Conservation (phyloP, 768 basidiomycete species). For the Gymnopilus junonius region DNA sequence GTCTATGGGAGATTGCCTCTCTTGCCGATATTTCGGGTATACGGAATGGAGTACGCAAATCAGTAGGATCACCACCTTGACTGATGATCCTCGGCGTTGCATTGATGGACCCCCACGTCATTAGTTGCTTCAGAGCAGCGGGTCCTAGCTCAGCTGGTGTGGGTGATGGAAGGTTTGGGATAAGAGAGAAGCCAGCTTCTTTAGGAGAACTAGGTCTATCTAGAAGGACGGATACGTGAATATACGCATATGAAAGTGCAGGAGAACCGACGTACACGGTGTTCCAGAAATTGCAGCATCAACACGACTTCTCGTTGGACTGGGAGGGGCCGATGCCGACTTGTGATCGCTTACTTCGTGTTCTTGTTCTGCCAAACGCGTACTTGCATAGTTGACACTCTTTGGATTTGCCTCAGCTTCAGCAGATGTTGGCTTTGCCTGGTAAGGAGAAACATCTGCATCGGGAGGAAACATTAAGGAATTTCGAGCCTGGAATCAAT, state of each 20-base stretch:
- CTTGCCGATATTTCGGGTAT: conserved; percentile 78
- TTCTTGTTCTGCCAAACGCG: conserved; percentile 79
- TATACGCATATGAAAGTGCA: neutral
- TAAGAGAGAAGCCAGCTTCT: conserved; percentile 67
- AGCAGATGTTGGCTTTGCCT: conserved; percentile 36
- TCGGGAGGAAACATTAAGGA: conserved; percentile 96
- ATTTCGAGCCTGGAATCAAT: conserved; percentile 76
- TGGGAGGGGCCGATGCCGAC: conserved; percentile 67
- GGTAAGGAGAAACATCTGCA: conserved; percentile 83
- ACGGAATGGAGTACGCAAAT: conserved; percentile 74
- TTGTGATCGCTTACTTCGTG: conserved; percentile 45
- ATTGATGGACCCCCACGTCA: conserved; percentile 96
- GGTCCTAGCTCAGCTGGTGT: conserved; percentile 83
- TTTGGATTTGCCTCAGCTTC: conserved; percentile 48
- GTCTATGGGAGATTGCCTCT: conserved; percentile 79
- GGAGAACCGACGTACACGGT: conserved; percentile 64
- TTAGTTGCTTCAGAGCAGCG: conserved; percentile 84
- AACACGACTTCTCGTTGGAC: conserved; percentile 89
- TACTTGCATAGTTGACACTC: conserved; percentile 78
- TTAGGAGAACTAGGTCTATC: conserved; percentile 67
- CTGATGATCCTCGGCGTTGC: conserved; percentile 87
- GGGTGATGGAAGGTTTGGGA: conserved; percentile 87
- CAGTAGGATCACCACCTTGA: conserved; percentile 39
- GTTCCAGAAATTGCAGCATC: conserved; percentile 93
- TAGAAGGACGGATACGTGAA: conserved; percentile 31